Conservation (phyloP, 2,329 filamentous ascomycete species). For the Ascochyta viciae-villosae region DNA sequence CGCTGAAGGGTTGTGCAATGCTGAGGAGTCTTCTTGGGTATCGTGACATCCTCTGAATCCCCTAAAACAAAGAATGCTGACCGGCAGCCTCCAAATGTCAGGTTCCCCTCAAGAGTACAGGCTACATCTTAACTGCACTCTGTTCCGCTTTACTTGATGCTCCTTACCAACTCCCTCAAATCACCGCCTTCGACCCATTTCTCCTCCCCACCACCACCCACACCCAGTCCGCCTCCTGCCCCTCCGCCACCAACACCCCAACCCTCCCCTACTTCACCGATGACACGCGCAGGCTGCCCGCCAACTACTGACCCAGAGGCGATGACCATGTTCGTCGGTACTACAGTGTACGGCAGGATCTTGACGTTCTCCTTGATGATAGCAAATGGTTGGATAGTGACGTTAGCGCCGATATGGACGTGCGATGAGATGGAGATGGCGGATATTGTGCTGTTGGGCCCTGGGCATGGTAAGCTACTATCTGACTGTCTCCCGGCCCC, state of each 20-base stretch:
- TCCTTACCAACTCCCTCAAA: constrained; percentile 56
- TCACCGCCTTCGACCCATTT: constrained; percentile 60
- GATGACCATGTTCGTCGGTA: constrained; percentile 89
- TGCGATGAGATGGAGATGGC: constrained; percentile 84
- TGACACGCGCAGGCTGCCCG: constrained; percentile 55
- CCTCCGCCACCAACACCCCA: constrained; percentile 54
- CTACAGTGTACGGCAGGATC: constrained; percentile 81
- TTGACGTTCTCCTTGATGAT: constrained; percentile 94
- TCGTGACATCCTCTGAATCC: too few species aligned
- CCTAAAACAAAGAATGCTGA: too few species aligned
- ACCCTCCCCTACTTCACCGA: constrained; percentile 60
- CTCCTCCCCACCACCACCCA: constrained; percentile 51
- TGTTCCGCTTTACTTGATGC: constrained; percentile 43
- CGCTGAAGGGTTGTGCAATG: background rate
- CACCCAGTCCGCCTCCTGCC: constrained; percentile 42
- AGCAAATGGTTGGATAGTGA: constrained; percentile 82
- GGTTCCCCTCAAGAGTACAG: too few species aligned
- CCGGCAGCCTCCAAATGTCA: too few species aligned
- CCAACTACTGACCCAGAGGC: constrained; percentile 93
- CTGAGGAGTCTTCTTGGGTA: too few species aligned
- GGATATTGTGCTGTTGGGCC: constrained; percentile 71
- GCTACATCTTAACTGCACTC: too few species aligned
- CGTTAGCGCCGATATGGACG: constrained; percentile 81
- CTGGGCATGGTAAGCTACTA: constrained; percentile 21
- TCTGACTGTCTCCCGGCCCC: background rate